These are phyloP conservation scores for Candida fluviatilis DNA, from an alignment of 805 yeast genomes.

Conservation along the genomic window DNA sequence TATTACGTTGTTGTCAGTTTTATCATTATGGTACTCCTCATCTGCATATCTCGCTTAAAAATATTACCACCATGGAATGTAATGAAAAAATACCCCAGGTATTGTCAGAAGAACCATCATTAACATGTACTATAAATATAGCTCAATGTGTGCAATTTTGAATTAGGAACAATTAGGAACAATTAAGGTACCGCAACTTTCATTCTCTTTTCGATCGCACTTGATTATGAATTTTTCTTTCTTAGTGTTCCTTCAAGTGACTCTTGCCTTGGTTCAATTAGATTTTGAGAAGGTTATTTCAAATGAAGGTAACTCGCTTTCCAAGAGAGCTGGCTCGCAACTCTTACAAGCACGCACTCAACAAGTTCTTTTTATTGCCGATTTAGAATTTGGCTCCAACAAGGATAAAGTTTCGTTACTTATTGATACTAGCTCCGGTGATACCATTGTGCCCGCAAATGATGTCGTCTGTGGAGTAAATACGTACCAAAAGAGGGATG, in stretches of 20 bases:
- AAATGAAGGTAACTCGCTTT: not conserved
- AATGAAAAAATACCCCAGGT: too few species aligned
- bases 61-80: too few species aligned
- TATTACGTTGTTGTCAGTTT: too few species aligned
- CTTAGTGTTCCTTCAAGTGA: not conserved
- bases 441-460: not conserved
- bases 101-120: too few species aligned
- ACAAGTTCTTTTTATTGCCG: not conserved
- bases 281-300: not conserved
- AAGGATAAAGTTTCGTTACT: not conserved
- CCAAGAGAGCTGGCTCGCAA: not conserved
- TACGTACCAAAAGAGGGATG: not conserved
- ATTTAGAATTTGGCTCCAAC: not conserved
- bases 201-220: too few species aligned
- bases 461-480: not conserved
- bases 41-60: too few species aligned
- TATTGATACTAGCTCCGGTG: not conserved
- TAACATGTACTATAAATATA: too few species aligned
- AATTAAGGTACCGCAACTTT: too few species aligned
- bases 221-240: not conserved
- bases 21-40: too few species aligned
- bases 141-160: too few species aligned
- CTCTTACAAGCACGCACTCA: not conserved
- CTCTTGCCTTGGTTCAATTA: not conserved
- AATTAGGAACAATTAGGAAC: too few species aligned